Evolutionary conservation across 371 early-diverging fungal genomes (phyloP).

Genomic region (Zopfochytrium polystomum): DNA sequence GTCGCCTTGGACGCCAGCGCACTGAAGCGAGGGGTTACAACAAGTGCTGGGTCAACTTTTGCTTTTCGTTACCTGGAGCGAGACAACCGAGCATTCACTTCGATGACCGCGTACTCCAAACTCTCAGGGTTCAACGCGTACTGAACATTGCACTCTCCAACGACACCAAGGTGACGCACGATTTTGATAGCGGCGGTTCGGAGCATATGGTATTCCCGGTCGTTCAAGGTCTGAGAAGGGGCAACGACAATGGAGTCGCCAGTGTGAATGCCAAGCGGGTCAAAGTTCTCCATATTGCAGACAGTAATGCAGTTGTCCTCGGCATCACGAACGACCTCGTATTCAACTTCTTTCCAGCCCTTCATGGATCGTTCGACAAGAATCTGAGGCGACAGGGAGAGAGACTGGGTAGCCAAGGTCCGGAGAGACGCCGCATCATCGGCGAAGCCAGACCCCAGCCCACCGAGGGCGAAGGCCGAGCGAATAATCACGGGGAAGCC

Average conservation of each 20-base stretch:
- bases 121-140: constrained; percentile 87
- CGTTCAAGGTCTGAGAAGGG: constrained; percentile 88
- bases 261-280: constrained; percentile 89
- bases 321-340: constrained; percentile 95
- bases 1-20: constrained; percentile 93
- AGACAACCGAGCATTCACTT: constrained; percentile 92
- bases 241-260: constrained; percentile 96
- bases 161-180: constrained; percentile 91
- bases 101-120: constrained; percentile 87
- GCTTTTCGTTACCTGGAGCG: constrained; percentile 54
- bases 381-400: constrained; percentile 80
- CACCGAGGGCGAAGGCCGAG: constrained; percentile 91
- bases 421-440: constrained; percentile 68
- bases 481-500: constrained; percentile 92
- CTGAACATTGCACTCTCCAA: constrained; percentile 96
- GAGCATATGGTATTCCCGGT: constrained; percentile 92
- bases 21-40: constrained; percentile 27
- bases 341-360: constrained; percentile 97
- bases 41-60: background rate
- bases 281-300: constrained; percentile 99
- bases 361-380: constrained; percentile 92
- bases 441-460: constrained; percentile 95
- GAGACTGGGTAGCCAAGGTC: constrained; percentile 71
- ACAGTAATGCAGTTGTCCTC: constrained; percentile 95
- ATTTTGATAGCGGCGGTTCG: constrained; percentile 91